Base-by-base conservation (phyloP, 345 rosid genomes). In the Lepidium aucheri region DNA sequence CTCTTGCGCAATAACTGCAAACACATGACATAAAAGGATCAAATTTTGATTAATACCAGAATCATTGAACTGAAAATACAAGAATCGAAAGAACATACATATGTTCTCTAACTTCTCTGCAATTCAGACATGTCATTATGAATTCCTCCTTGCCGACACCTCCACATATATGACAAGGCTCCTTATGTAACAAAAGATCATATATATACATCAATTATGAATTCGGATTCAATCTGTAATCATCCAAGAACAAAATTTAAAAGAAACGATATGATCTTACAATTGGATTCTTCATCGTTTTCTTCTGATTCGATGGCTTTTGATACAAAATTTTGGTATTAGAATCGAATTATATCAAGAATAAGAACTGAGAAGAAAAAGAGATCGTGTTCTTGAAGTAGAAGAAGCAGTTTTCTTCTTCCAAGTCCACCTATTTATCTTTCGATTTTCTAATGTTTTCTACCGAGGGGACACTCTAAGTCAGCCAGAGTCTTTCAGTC, bases 81-180 rank as follows among this genome's bases (percentile, higher is more conserved):
- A 22, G 18, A 11, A 18, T 22, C 1, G 7, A 22, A 62, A n/a
- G 34, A 34, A 26, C 54, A 33, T 73, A 73, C 72, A 5, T 58
- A 65, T 73, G 72, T 26, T 66, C 76, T 60, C 55, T 66, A 16
- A 17, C 53, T 22, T 51, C 17, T 73, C 55, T 73, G 61, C 76
- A 73, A 1, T 9, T 42, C 67, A 22, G 59, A 36, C 76, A 73
- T 20, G 53, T 51, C 71, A 73, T 73, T 5, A 73, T 15, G 9
- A 7, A 34, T 13, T 58, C 47, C 36, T 26, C 7, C 1, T 2
- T 0, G 34, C 76, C 72, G 15, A 58, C 11, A 35, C 33, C 60
- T 14, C 72, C 76, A 52, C 76, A 73, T 50, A 66, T 13, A 2
- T 58, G 26, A 58, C 76, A 73, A 50, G 54, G 55, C 14, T 42